Base-by-base conservation (phyloP, 1,284 basidiomycete species). In the Ceratobasidium sp. region DNA sequence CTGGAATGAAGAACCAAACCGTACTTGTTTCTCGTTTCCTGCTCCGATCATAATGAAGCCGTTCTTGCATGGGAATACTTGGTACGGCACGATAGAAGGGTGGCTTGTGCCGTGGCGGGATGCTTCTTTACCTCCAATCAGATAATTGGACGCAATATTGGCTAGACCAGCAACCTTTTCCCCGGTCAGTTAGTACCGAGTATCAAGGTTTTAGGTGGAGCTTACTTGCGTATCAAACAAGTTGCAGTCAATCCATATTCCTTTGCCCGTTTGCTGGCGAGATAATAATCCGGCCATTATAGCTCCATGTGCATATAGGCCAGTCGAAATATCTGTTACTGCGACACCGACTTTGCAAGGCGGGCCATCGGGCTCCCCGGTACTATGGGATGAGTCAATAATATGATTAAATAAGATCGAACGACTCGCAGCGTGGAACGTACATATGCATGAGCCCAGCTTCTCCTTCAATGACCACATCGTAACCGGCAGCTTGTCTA, bases 11-110 rank as follows among this genome's bases (percentile, higher is more conserved):
- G 79, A 68, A 77, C 15, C 82, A 78, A 79, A 55, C 79, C 85
- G 75, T 82, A 94, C 95, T 88, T 95, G 96, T 81, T 91, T 92
- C 83, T 97, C 92, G 85, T 97, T 98, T 0, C 96, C 97, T 1
- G 95, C 96, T 61, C 96, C 96, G 77, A 98, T 92, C 96, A 98
- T 97, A 79, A 98, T 86, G 84, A 92, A 96, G n/a, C 94, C 94
- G 83, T 96, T 92, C 83, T 91, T 90, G 84, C 96, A 97, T 0
- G 93, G 91, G 84, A 98, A 97, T 7, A 95, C 95, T 85, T 97
- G 94, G 86, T 97, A 97, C 0, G 96, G 96, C 1, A 96, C 96
- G 82, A 97, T 93, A 10, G 94, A 95, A 15, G 95, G 94, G 84
- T 99, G 97, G 0, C 94, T 91, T 42, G 97, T 98, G 33, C 97